Percentiles rank a stretch among this genome's conserved stretches.
These are phyloP conservation scores for Saturnispora saitoi DNA, from an alignment of 805 yeast species.

Conservation along the genomic window DNA sequence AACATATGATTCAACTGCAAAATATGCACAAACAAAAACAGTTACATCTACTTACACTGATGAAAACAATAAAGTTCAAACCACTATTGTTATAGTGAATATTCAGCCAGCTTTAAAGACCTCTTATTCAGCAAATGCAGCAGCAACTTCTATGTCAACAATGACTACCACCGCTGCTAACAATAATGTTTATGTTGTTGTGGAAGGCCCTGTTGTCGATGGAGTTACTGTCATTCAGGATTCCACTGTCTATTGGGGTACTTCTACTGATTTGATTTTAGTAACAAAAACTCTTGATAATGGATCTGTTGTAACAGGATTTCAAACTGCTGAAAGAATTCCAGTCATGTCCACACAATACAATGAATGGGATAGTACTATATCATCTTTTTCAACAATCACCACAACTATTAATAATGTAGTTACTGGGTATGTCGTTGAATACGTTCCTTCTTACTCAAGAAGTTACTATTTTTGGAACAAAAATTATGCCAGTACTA, in stretches of 20 bases:
- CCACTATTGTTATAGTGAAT: not conserved
- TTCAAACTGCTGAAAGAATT: not conserved
- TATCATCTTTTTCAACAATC: constrained; percentile 3
- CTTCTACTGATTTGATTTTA: not conserved
- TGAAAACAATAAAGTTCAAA: not conserved
- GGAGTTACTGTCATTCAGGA: not conserved
- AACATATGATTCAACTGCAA: not conserved
- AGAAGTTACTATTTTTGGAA: constrained; percentile 6
- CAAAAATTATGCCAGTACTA: constrained; percentile 4
- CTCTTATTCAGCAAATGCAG: not conserved
- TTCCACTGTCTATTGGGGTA: not conserved
- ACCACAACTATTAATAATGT: not conserved
- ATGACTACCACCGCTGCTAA: not conserved
- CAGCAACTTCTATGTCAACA: not conserved
- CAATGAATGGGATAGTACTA: not conserved
- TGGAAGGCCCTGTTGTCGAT: not conserved
- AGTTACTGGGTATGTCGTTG: not conserved
- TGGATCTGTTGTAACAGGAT: not conserved
- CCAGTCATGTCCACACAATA: not conserved
- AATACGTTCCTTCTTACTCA: constrained; percentile 8
- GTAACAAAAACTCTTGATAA: not conserved
- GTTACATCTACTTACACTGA: not conserved
- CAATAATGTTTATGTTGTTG: not conserved
- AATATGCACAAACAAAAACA: not conserved
- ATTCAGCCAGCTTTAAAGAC: not conserved